These are phyloP conservation scores for Biscogniauxia marginata DNA, from an alignment of 2,329 filamentous ascomycete genomes.

Conservation along the genomic window DNA sequence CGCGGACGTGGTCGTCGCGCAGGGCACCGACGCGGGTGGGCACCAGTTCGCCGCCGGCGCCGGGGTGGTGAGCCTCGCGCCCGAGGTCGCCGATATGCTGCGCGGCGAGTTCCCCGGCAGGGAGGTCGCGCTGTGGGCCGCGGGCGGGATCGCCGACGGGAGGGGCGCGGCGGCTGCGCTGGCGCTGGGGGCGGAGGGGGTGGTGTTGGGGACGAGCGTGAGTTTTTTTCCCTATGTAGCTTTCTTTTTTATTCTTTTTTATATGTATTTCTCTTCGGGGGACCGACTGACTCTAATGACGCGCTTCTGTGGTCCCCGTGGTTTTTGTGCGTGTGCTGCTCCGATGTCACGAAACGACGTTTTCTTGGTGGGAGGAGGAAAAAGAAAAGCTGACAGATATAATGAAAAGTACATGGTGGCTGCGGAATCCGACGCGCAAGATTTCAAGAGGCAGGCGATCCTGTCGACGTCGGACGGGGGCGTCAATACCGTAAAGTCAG, in stretches of 20 bases:
- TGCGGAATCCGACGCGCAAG: conserved; percentile 33
- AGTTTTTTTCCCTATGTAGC: conserved; percentile 8
- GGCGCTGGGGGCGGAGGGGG: conserved; percentile 39
- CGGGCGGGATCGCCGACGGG: conserved; percentile 49
- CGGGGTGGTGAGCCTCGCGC: conserved; percentile 45
- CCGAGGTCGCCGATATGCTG: conserved; percentile 46
- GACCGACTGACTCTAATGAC: too few relatives aligned
- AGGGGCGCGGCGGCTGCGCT: conserved; percentile 47
- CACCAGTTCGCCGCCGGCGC: conserved; percentile 48
- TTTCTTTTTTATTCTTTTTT: neutral
- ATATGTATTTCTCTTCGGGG: too few relatives aligned
- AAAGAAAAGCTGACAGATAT: neutral
- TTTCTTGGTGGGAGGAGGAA: neutral
- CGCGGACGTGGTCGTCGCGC: conserved; percentile 49
- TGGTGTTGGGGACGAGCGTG: conserved; percentile 29
- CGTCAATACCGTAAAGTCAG: conserved; percentile 36
- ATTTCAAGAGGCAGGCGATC: conserved; percentile 32
- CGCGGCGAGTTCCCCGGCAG: conserved; percentile 22
- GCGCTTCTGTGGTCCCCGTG: too few relatives aligned
- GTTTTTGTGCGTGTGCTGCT: neutral
- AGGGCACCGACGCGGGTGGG: conserved; percentile 53
- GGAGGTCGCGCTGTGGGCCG: conserved; percentile 40
- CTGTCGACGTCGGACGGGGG: conserved; percentile 34
- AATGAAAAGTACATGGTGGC: conserved; percentile 39
- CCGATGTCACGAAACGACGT: too few relatives aligned